A percentile compares a stretch with the other conserved stretches of the same genome.
phyloP scores from a whole-genome alignment of 2,329 filamentous ascomycete genomes.

The Colletotrichum sidae region DNA sequence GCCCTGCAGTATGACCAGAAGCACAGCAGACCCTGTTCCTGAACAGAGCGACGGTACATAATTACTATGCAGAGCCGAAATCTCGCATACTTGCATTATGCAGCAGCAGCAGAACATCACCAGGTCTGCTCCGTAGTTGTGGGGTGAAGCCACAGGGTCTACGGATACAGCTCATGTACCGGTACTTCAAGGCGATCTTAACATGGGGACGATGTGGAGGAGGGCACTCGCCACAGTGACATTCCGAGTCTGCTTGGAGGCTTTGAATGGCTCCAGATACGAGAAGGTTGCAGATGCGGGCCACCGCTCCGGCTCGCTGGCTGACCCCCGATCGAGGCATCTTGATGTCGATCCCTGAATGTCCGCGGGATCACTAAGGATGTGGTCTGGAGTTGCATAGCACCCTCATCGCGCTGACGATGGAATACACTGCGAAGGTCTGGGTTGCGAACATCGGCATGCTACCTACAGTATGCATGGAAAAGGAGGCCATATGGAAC shows the following conservation, averaged over 20 bases:
- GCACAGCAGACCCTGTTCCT: slow-evolving; percentile 14
- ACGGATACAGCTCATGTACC: slow-evolving; percentile 16
- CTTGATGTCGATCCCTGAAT: slow-evolving; percentile 24
- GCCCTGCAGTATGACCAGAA: slow-evolving; percentile 1
- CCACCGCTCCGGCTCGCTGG: not conserved
- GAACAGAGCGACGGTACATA: slow-evolving; percentile 6
- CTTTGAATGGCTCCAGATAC: slow-evolving; percentile 27
- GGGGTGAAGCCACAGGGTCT: slow-evolving; percentile 27
- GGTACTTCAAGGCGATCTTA: slow-evolving; percentile 25
- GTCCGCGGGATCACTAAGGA: not conserved
- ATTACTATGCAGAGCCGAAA: not conserved
- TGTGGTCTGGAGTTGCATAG: not conserved
- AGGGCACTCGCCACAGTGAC: slow-evolving; percentile 25
- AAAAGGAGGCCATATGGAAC: slow-evolving; percentile 13
- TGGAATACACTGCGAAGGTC: not conserved
- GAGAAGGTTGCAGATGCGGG: slow-evolving; percentile 16
- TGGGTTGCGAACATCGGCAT: slow-evolving; percentile 3
- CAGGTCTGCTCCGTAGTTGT: slow-evolving; percentile 3
- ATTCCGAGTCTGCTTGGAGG: slow-evolving; percentile 2
- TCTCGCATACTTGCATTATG: slow-evolving; percentile 25
- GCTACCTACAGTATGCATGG: slow-evolving; percentile 11
- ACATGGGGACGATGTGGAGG: slow-evolving; percentile 1
- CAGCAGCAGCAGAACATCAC: slow-evolving; percentile 25
- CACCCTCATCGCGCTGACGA: no score
- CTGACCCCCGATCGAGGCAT: slow-evolving; percentile 25